These are phyloP conservation scores for Chaetomium cochliodes DNA, from an alignment of 495 filamentous ascomycete species.

Conservation along the genomic window DNA sequence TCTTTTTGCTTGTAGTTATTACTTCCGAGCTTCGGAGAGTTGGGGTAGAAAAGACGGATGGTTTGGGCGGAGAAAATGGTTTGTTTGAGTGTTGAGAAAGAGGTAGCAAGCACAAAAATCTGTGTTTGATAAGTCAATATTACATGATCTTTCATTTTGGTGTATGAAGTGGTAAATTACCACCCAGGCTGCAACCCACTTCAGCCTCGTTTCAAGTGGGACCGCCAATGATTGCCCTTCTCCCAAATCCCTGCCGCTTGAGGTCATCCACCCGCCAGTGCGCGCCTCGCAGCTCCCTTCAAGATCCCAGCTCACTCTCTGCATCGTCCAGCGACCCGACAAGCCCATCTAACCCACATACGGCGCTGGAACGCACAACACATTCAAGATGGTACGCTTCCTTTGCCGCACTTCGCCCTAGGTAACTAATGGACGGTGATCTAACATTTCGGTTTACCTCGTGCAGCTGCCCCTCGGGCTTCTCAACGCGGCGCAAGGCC, in stretches of 20 bases:
- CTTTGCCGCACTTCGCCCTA: too few species aligned
- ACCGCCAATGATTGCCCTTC: neutral
- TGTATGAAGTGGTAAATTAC: neutral
- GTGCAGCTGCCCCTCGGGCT: slow-evolving; percentile 84
- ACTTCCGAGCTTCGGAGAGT: neutral
- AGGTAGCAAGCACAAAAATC: too few species aligned
- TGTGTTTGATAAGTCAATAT: neutral
- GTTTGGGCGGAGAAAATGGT: neutral
- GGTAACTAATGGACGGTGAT: too few species aligned
- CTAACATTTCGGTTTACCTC: too few species aligned
- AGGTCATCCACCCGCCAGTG: neutral
- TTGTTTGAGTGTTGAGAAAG: too few species aligned
- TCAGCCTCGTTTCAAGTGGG: neutral
- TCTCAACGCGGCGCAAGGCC: slow-evolving; percentile 91
- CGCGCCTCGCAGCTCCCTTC: slow-evolving; percentile 1
- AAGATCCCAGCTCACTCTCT: neutral
- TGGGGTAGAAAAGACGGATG: too few species aligned
- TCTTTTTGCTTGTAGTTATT: neutral
- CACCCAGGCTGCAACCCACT: neutral
- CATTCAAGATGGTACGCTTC: slow-evolving; percentile 10
- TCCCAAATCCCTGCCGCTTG: slow-evolving; percentile 8
- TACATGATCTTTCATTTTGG: neutral
- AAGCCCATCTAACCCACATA: slow-evolving; percentile 1
- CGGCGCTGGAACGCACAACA: slow-evolving; percentile 8
- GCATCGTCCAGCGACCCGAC: slow-evolving; percentile 6